phyloP scores from a whole-genome alignment of 2,329 filamentous ascomycete genomes.

The Dothistroma septosporum region DNA sequence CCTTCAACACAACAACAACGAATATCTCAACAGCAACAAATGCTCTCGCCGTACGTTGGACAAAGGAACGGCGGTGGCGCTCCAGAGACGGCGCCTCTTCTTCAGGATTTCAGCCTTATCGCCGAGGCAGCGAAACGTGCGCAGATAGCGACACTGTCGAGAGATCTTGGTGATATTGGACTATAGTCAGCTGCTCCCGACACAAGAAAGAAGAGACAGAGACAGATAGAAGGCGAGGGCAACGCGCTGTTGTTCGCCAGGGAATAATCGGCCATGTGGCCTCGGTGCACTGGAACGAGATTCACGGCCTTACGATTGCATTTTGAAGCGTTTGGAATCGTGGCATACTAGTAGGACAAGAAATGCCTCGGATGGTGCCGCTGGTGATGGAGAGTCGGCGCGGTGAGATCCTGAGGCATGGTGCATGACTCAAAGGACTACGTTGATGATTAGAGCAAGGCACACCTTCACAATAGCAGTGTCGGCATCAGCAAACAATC shows the following conservation, averaged over 20 bases:
- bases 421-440: background rate
- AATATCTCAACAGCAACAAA: constrained; percentile 31
- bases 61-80: constrained; percentile 30
- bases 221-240: background rate
- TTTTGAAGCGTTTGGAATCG: background rate
- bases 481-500: background rate
- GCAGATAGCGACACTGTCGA: constrained; percentile 81
- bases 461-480: constrained; percentile 24
- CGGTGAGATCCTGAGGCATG: background rate
- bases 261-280: background rate
- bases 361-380: background rate
- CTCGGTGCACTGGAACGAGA: background rate
- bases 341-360: constrained; percentile 11
- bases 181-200: constrained; percentile 17
- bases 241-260: background rate
- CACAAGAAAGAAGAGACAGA: background rate
- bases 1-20: constrained; percentile 32
- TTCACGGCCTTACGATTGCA: constrained; percentile 4
- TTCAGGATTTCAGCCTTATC: constrained; percentile 78
- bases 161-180: constrained; percentile 74
- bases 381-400: background rate
- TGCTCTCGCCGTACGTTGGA: constrained; percentile 23
- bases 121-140: constrained; percentile 91
- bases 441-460: background rate
- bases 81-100: constrained; percentile 56